These are phyloP conservation scores for Microcera coccophila DNA, from an alignment of 2,329 filamentous ascomycete genomes.

Conservation along the genomic window DNA sequence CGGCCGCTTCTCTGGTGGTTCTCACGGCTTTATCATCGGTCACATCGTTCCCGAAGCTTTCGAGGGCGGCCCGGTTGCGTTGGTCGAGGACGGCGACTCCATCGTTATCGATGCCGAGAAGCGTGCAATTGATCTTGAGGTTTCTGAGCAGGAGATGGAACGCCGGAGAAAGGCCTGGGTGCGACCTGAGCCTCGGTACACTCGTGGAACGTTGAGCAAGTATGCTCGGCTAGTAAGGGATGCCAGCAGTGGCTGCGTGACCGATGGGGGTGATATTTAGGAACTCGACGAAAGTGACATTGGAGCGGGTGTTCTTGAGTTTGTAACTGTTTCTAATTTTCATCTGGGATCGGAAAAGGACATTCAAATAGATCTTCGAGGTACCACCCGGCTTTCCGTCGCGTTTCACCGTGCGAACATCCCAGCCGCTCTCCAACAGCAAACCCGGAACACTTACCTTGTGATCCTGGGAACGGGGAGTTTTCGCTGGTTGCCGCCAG, in stretches of 20 bases:
- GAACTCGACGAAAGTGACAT: slow-evolving; percentile 8
- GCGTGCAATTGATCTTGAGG: slow-evolving; percentile 62
- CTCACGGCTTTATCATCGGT: slow-evolving; percentile 82
- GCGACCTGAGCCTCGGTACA: slow-evolving; percentile 55
- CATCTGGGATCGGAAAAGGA: slow-evolving; percentile 27
- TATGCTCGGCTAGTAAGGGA: slow-evolving; percentile 60
- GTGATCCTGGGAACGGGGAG: slow-evolving; percentile 83
- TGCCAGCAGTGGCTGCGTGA: slow-evolving; percentile 58
- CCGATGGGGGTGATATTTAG: slow-evolving; percentile 39
- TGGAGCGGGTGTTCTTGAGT: slow-evolving; percentile 9
- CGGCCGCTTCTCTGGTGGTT: slow-evolving; percentile 74
- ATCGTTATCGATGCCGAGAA: slow-evolving; percentile 80
- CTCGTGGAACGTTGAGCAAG: slow-evolving; percentile 65
- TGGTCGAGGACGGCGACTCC: slow-evolving; percentile 75
- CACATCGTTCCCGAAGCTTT: slow-evolving; percentile 86
- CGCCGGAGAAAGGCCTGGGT: slow-evolving; percentile 58
- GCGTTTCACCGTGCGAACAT: too few relatives aligned
- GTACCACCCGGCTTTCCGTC: too few relatives aligned
- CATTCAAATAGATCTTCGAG: slow-evolving; percentile 22
- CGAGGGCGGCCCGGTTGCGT: slow-evolving; percentile 77
- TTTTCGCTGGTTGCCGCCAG: slow-evolving; percentile 85
- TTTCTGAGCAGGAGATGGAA: slow-evolving; percentile 62
- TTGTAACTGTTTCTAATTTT: slow-evolving; percentile 23
- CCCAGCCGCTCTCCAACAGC: slow-evolving; percentile 62
- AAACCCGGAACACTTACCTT: slow-evolving; percentile 87